Evolutionary conservation across 768 basidiomycete genomes (phyloP).

Genomic region (Lactarius hatsudake): DNA sequence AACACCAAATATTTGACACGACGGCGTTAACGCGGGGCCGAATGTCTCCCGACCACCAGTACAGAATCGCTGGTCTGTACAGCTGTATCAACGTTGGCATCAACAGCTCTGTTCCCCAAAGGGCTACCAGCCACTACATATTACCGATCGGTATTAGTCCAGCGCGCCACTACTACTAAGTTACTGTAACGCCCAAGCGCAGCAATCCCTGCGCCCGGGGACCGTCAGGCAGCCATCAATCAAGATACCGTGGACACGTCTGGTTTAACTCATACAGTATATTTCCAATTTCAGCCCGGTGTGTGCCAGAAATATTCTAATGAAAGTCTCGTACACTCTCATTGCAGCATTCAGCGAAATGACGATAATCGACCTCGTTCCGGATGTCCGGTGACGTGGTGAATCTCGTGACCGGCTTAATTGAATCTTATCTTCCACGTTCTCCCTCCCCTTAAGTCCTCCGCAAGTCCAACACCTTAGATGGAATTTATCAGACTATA

Average conservation of each 20-base stretch:
- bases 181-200: not conserved
- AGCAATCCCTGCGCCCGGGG: not conserved
- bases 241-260: not conserved
- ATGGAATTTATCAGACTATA: not conserved
- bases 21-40: not conserved
- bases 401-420: not conserved
- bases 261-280: not conserved
- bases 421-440: not conserved
- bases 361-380: not conserved
- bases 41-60: not conserved
- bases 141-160: not conserved
- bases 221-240: not conserved
- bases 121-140: not conserved
- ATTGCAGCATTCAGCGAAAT: not conserved
- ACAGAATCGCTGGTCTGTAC: not conserved
- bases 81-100: not conserved
- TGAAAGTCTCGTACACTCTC: not conserved
- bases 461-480: not conserved
- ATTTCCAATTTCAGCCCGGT: not conserved
- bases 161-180: not conserved
- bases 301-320: not conserved
- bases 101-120: not conserved
- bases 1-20: not conserved
- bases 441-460: not conserved
- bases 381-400: not conserved